A percentile compares a stretch with the other conserved stretches of the same genome.
phyloP scores from a whole-genome alignment of 2,329 filamentous ascomycete genomes.

The Apiospora arundinis region DNA sequence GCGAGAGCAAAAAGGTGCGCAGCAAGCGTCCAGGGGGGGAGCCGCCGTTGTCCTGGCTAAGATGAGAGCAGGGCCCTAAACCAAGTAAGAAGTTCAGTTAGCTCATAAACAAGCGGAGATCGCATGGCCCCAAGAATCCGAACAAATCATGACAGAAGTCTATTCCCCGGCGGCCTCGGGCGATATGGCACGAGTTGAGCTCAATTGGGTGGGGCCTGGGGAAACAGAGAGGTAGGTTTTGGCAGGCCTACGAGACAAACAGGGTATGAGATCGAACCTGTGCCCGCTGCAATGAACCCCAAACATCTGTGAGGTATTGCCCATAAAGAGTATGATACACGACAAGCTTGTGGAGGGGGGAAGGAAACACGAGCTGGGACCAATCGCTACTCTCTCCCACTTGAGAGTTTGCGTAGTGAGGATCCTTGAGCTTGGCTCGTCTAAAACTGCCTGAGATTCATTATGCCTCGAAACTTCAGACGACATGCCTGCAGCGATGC shows the following conservation, averaged over 20 bases:
- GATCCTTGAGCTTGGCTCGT: constrained; percentile 22
- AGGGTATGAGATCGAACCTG: constrained; percentile 31
- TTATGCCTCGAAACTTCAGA: constrained; percentile 16
- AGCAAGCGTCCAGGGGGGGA: constrained; percentile 4
- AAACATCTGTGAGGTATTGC: constrained; percentile 22
- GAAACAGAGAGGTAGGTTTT: constrained; percentile 26
- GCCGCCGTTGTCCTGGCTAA: constrained; percentile 12
- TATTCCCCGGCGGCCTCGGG: constrained; percentile 25
- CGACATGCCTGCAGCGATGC: constrained; percentile 17
- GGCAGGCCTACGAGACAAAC: constrained; percentile 38
- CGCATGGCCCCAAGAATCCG: constrained; percentile 23
- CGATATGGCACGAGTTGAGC: constrained; percentile 24
- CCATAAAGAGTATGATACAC: constrained; percentile 29
- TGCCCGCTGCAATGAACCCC: constrained; percentile 16
- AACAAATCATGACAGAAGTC: constrained; percentile 26
- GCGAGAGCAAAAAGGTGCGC: neutral
- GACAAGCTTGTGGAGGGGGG: constrained; percentile 22
- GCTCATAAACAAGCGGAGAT: constrained; percentile 17
- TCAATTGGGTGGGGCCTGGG: constrained; percentile 25
- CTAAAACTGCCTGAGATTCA: constrained; percentile 18
- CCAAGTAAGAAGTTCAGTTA: constrained; percentile 16
- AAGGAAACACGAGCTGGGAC: constrained; percentile 12
- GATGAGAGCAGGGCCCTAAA: neutral
- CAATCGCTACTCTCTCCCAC: constrained; percentile 24
- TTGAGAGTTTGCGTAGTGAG: constrained; percentile 6